Conservation (phyloP, 441 rosid genomes). For the Codiaeum variegatum region DNA sequence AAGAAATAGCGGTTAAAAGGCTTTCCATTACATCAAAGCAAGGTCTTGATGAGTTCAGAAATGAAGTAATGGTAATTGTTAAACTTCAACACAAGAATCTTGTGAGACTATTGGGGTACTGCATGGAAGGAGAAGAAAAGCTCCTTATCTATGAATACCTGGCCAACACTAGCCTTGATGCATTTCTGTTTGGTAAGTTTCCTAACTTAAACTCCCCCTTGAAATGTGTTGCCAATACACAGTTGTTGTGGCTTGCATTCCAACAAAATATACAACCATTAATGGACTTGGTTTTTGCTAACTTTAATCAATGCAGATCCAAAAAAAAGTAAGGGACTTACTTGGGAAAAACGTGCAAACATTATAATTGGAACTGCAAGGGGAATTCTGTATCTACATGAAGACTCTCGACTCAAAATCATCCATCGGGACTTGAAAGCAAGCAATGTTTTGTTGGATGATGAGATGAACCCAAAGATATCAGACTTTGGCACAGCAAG, state of each 20-base stretch:
- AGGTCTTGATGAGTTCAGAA: constrained; percentile 50
- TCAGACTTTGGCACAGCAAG: constrained; percentile 56
- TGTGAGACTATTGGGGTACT: constrained; percentile 49
- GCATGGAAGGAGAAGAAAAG: constrained; percentile 47
- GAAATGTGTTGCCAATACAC: not conserved
- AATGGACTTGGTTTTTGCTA: not conserved
- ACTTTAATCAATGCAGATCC: constrained; percentile 25
- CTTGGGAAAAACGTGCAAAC: constrained; percentile 37
- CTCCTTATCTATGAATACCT: constrained; percentile 52
- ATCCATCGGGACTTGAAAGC: constrained; percentile 50
- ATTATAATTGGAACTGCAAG: constrained; percentile 44
- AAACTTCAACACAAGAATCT: constrained; percentile 61
- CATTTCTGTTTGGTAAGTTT: constrained; percentile 37
- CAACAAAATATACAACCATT: not conserved
- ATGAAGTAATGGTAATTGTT: constrained; percentile 44
- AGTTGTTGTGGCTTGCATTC: not conserved
- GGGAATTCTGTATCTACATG: constrained; percentile 46
- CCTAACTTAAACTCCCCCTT: not conserved
- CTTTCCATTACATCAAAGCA: constrained; percentile 46
- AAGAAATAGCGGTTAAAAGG: constrained; percentile 52
- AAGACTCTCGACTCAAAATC: constrained; percentile 46
- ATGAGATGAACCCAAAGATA: constrained; percentile 47
- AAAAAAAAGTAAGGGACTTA: constrained; percentile 23
- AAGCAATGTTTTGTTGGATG: constrained; percentile 48
- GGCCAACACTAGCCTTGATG: constrained; percentile 46